Conservation (phyloP, 352 stramenopile genomes). For the Globisporangium middletonii region DNA sequence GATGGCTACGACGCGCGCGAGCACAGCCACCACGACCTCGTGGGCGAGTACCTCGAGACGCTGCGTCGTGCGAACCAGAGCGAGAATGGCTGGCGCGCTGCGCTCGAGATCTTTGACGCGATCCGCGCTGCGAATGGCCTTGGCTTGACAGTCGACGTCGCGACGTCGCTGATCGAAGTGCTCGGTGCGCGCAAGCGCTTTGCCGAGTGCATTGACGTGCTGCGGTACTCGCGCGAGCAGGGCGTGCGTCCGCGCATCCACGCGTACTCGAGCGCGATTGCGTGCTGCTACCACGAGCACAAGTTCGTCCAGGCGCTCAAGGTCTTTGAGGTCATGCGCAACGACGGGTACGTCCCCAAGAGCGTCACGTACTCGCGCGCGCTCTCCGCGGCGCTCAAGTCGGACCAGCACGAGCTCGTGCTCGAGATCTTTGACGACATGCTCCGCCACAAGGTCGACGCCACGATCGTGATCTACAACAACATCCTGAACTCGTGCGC, state of each 20-base stretch:
- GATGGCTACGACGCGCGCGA: not conserved
- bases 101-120: constrained; percentile 47
- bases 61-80: constrained; percentile 9
- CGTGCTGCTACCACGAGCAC: constrained; percentile 71
- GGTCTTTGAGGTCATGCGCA: constrained; percentile 85
- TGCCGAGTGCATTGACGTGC: constrained; percentile 52
- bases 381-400: constrained; percentile 77
- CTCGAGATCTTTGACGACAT: constrained; percentile 88
- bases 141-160: constrained; percentile 35
- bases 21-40: not conserved
- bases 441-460: constrained; percentile 62
- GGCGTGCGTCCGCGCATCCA: constrained; percentile 75
- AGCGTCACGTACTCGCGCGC: constrained; percentile 79
- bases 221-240: constrained; percentile 61
- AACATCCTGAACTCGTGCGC: constrained; percentile 84
- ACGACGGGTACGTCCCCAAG: constrained; percentile 76
- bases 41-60: constrained; percentile 12
- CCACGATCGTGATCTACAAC: constrained; percentile 80
- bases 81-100: constrained; percentile 23
- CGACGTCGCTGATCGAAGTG: constrained; percentile 59
- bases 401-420: constrained; percentile 72
- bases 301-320: constrained; percentile 65
- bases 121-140: constrained; percentile 29
- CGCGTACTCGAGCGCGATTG: constrained; percentile 74
- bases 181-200: constrained; percentile 35